phyloP scores from a whole-genome alignment of 2,329 filamentous ascomycete species.

The Paramyrothecium sp. region DNA sequence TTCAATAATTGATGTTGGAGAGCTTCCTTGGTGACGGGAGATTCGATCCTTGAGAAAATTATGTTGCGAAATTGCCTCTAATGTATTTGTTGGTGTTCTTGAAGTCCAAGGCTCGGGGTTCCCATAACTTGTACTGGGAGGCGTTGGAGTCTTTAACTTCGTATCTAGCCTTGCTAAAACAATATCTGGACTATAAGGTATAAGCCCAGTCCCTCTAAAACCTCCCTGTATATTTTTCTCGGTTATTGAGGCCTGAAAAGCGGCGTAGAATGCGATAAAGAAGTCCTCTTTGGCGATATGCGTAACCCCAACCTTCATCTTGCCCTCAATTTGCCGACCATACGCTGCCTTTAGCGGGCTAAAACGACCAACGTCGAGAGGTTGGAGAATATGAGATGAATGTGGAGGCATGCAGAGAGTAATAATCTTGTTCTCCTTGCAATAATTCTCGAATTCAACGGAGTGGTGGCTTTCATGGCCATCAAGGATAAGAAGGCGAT shows the following conservation, averaged over 20 bases:
- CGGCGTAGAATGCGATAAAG: background rate
- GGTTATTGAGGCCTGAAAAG: background rate
- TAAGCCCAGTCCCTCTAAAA: too few relatives aligned
- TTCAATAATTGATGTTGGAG: too few relatives aligned
- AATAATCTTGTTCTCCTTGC: too few relatives aligned
- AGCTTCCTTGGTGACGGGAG: too few relatives aligned
- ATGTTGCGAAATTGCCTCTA: too few relatives aligned
- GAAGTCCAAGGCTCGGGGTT: background rate
- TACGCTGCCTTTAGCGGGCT: background rate
- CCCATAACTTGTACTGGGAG: background rate
- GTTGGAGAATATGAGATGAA: too few relatives aligned
- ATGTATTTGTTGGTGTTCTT: background rate
- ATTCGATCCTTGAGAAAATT: too few relatives aligned
- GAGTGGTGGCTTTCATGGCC: constrained; percentile 3
- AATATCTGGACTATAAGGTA: background rate
- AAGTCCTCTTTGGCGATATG: background rate
- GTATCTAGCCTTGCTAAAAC: background rate
- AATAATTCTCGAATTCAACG: background rate
- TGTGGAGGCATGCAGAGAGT: too few relatives aligned
- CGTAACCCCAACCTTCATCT: background rate
- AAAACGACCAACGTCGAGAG: background rate
- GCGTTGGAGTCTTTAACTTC: background rate
- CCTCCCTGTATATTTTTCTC: too few relatives aligned
- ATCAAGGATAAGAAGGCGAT: constrained; percentile 6
- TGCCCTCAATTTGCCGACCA: background rate